A percentile compares a stretch with the other conserved stretches of the same genome.
phyloP scores from a whole-genome alignment of 1,284 basidiomycete genomes.

The Ceratobasidium sp. region DNA sequence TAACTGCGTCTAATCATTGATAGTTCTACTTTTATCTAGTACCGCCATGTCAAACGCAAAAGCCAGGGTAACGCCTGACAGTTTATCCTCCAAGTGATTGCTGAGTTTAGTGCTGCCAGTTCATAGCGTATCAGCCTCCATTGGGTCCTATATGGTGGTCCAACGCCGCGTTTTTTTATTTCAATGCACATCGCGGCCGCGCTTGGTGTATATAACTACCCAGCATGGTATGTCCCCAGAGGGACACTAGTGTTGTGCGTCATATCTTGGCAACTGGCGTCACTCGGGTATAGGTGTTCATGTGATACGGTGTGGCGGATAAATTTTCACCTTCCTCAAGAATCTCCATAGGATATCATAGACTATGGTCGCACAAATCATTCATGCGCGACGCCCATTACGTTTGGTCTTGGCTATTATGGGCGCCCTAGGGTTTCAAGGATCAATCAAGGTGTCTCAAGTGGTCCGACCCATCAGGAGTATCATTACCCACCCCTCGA shows the following conservation, averaged over 20 bases:
- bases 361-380: slow-evolving; percentile 75
- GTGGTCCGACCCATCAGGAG: too few species aligned
- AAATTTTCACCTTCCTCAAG: slow-evolving; percentile 49
- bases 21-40: background rate
- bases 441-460: slow-evolving; percentile 59
- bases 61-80: background rate
- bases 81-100: too few species aligned
- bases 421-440: slow-evolving; percentile 74
- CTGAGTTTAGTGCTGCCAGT: background rate
- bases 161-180: slow-evolving; percentile 73
- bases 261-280: slow-evolving; percentile 71
- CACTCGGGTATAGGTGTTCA: slow-evolving; percentile 64
- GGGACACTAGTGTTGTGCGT: slow-evolving; percentile 63
- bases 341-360: slow-evolving; percentile 78
- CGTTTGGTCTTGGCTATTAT: slow-evolving; percentile 66
- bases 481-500: background rate
- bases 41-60: background rate
- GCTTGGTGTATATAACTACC: slow-evolving; percentile 62
- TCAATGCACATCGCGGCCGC: slow-evolving; percentile 66
- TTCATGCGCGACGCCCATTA: slow-evolving; percentile 66
- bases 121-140: background rate
- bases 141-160: slow-evolving; percentile 65
- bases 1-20: too few species aligned
- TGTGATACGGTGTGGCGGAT: background rate
- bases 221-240: slow-evolving; percentile 53